phyloP scores from a whole-genome alignment of 805 yeast species.

The Sungouiella thailandica region DNA sequence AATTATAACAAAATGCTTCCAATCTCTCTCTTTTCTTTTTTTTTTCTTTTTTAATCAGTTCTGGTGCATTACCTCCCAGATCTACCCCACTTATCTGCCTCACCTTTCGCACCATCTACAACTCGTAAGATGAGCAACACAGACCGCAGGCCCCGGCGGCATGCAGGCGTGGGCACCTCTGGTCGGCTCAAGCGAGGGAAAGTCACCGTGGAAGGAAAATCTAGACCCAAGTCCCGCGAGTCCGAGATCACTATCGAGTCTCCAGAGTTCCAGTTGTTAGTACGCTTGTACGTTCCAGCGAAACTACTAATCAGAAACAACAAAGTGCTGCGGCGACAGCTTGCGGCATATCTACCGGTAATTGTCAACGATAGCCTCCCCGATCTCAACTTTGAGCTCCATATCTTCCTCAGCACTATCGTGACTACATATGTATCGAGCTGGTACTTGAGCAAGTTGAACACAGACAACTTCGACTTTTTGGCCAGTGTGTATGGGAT shows the following conservation, averaged over 20 bases:
- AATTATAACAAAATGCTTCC: no score
- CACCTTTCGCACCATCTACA: no score
- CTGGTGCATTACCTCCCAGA: no score
- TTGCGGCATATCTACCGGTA: constrained; percentile 25
- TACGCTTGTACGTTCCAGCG: constrained; percentile 30
- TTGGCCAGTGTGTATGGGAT: constrained; percentile 9
- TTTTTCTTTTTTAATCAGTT: no score
- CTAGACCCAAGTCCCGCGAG: constrained; percentile 7
- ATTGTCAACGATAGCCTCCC: constrained; percentile 18
- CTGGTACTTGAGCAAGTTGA: constrained; percentile 14
- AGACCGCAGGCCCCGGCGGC: no score
- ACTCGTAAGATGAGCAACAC: no score
- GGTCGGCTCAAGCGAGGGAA: constrained; percentile 9
- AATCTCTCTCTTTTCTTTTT: no score
- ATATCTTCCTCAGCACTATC: constrained; percentile 32
- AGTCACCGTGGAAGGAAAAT: constrained; percentile 6
- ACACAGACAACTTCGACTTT: constrained; percentile 14
- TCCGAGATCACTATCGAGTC: constrained; percentile 44
- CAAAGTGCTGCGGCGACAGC: constrained; percentile 20
- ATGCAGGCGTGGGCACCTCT: no score
- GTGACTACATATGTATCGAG: constrained; percentile 15
- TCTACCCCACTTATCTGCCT: no score
- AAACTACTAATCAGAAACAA: constrained; percentile 27
- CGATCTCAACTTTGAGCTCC: constrained; percentile 30
- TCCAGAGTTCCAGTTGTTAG: constrained; percentile 34